Evolutionary conservation across 768 basidiomycete species (phyloP), one percentile per base, ranked within the genome.

Genomic region (Leccinellum albellum): DNA sequence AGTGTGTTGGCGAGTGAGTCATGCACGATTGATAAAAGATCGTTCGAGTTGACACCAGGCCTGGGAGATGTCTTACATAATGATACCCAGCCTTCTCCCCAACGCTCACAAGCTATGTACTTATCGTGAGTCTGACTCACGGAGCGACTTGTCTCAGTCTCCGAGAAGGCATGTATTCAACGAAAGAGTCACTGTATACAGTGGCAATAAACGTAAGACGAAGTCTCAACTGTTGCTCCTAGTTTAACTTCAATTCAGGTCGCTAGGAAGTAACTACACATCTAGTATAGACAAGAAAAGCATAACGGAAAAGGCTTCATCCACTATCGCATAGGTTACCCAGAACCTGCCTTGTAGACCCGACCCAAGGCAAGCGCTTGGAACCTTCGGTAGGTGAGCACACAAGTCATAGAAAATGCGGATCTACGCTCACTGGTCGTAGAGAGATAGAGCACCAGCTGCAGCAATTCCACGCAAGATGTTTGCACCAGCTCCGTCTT

Each of bases 401-500:
- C 1, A 28, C 32, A 42, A 26, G 51, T 17, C 20, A 6, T 37
- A 23, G 23, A 33, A 24, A 50, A 9, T 12, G 8, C 8, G 33
- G 17, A 5, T 33, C 6, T 29, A 31, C 21, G 57, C 68, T 61
- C 50, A 76, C 77, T 84, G 81, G 74, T 86, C 84, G 74, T 85
- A 86, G 51, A 86, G 66, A 28, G 84, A 82, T 64, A 86, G 70
- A 59, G 83, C 85, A 72, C 84, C 74, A 21, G 74, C 74, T n/a
- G 67, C 67, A 7, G 74, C 74, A n/a, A 76, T 59, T 71, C 85
- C 82, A 70, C 84, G 83, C 64, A 85, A 53, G 49, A 77, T 74
- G 66, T 82, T 81, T 56, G 79, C 81, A 61, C 81, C 82, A 56
- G 81, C 83, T 64, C 84, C 82, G 71, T 82, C 84, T 83, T 75